Evolutionary conservation across 805 yeast species (phyloP), one percentile per base, ranked within the genome.

Genomic region (Suhomyces faveliae): DNA sequence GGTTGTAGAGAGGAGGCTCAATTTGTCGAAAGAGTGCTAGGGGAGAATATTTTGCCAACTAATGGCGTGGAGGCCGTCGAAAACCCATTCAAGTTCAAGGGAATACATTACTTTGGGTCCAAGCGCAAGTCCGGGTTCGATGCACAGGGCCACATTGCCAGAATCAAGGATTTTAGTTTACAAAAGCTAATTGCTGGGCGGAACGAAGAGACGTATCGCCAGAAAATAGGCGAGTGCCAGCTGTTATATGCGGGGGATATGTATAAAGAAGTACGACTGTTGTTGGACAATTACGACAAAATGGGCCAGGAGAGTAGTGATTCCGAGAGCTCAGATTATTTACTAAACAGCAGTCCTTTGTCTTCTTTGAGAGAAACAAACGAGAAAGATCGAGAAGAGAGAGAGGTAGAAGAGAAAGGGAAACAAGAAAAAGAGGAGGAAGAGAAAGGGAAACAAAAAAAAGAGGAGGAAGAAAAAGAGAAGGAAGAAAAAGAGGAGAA

Each of bases 1-100:
- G 64, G 62, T 4, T 68, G 74, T 46, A 49, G 58, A n/a, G 43
- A 54, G 2, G 76, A 71, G 46, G 50, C 55, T 15, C 48, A 58
- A 7, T 55, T 62, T 38, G 62, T 66, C 2, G 47, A 48, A 17
- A 35, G 25, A 6, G 21, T 25, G 11, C n/a, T 37, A 12, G 12
- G 27, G 4, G 25, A 25, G 25, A n/a, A 12, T 9, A n/a, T 27
- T 3, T n/a, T 27, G 5, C 30, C 30, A 12, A n/a, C n/a, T n/a
- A n/a, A n/a, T n/a, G n/a, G n/a, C n/a, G n/a, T n/a, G n/a, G 37
- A 33, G 19, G 21, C 8, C 3, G 9, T 6, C 7, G 43, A 19
- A 17, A n/a, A 17, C 4, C 35, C 35, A 9, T 42, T 42, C 30
- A 20, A 42, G 5, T 42, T 42, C 21, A 42, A 42, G 17, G 44